Conservation (phyloP, 148 eudicot genomes). For the Rhododendron williamsianum region DNA sequence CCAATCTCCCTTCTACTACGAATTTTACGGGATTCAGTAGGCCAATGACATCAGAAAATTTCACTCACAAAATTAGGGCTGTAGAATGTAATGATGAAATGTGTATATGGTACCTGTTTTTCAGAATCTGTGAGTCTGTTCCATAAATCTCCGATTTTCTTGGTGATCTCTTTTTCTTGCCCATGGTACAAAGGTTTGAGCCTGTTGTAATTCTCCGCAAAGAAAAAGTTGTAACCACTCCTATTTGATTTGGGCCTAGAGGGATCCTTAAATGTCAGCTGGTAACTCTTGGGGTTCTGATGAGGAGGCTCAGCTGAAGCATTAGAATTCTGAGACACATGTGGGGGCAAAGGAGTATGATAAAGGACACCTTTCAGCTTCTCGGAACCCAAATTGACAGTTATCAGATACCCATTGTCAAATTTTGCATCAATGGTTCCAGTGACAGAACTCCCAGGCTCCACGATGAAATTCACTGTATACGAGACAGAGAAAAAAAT, state of each 20-base stretch:
- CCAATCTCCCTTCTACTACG: neutral
- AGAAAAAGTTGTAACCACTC: conserved; percentile 51
- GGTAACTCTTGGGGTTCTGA: conserved; percentile 34
- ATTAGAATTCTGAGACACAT: conserved; percentile 26
- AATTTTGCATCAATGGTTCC: conserved; percentile 76
- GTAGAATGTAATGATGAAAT: neutral
- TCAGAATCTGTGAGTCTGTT: conserved; percentile 53
- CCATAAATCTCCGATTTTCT: conserved; percentile 49
- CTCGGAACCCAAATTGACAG: conserved; percentile 64
- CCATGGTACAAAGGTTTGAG: conserved; percentile 48
- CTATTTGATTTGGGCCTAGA: conserved; percentile 45
- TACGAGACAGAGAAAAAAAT: conserved; percentile 10
- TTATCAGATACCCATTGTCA: conserved; percentile 60
- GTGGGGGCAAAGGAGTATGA: conserved; percentile 40
- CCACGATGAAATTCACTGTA: conserved; percentile 44
- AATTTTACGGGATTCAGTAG: neutral
- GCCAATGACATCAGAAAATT: neutral
- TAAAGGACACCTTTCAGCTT: conserved; percentile 69
- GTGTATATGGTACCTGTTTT: conserved; percentile 42
- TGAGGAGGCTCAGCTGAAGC: conserved; percentile 22
- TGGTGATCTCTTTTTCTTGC: conserved; percentile 44
- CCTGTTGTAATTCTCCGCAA: conserved; percentile 40
- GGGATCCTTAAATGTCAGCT: conserved; percentile 45
- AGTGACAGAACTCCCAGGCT: conserved; percentile 45
- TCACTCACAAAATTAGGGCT: neutral